Evolutionary conservation across 495 filamentous ascomycete species (phyloP), one percentile per base, ranked within the genome.

Genomic region (Penicillium bialowiezense): DNA sequence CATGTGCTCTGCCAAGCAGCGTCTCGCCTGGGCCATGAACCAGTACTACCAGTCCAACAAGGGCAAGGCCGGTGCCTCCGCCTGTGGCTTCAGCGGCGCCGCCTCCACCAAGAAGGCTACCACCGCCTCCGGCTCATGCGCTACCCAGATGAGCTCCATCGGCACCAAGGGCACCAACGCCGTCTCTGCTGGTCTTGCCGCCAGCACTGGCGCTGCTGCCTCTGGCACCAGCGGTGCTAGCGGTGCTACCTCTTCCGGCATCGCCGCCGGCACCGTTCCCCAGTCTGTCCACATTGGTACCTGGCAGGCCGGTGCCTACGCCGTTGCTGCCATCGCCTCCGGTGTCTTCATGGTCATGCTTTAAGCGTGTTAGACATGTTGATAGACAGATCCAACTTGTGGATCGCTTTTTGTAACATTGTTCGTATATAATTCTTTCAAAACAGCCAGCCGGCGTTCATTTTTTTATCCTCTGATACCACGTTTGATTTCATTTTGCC

Each of bases 1-100:
- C 65, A 93, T 96, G 84, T 98, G 93, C 78, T 80, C 76, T 54
- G 41, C 82, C 56, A 79, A 75, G 53, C 78, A 96, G 70, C 80
- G 91, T 72, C 83, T 97, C 21, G 85, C 81, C 34, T 96, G 82
- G 64, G 90, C 85, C 43, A 82, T 97, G 63, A 83, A 95, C 73
- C 63, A 69, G 47, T 98, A 95, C 80, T 93, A 91, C 74, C 64
- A 82, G 45, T 68, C 70, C 56, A 65, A 67, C 38, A 74, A 70
- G 45, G 59, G 63, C 38, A 60, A 68, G 38, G 82, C 87, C 24
- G 48, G 29, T 35, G 34, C 35, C 17, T 32, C 41, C 8, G 60
- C 60, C 28, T 98, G 93, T 63, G 79, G 85, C 72, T 98, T 97
- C 74, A 69, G 75, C 44, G 86, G 89, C 54, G 71, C 74, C 17